Evolutionary conservation across 768 basidiomycete species (phyloP).

Genomic region (Hygrocybe coccinea): DNA sequence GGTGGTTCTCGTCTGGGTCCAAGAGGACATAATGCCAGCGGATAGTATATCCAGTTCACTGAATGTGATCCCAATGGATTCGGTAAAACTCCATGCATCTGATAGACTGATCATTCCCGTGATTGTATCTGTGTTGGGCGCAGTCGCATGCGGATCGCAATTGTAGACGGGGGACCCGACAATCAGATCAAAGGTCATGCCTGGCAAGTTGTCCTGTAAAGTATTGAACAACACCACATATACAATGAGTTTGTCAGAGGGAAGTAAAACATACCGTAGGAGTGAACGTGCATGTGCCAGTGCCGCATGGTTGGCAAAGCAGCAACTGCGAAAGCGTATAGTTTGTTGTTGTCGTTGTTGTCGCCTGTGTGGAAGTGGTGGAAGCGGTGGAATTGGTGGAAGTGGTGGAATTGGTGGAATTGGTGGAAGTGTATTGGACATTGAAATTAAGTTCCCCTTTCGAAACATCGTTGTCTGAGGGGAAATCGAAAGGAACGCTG

Average conservation of each 20-base stretch:
- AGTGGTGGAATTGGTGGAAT: neutral
- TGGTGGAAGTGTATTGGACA: neutral
- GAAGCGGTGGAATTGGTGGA: neutral
- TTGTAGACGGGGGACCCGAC: neutral
- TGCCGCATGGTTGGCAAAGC: neutral
- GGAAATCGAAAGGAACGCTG: conserved; percentile 3
- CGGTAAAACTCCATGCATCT: neutral
- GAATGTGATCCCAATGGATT: neutral
- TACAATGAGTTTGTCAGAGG: neutral
- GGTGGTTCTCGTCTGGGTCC: neutral
- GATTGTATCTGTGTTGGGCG: neutral
- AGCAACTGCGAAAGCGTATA: neutral
- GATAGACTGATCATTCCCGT: neutral
- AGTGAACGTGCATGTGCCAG: neutral
- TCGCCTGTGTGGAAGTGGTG: neutral
- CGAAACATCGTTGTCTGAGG: conserved; percentile 3
- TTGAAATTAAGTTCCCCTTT: conserved; percentile 4
- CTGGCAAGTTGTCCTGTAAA: neutral
- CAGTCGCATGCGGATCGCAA: neutral
- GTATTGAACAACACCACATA: neutral
- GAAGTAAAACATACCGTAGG: neutral
- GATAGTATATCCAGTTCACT: neutral
- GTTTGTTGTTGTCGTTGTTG: neutral
- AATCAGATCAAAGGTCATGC: neutral
- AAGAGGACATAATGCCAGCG: neutral